Percentiles rank a stretch among this genome's conserved stretches.
phyloP scores from a whole-genome alignment of 805 yeast genomes.

The Kodamaea jinghongensis region DNA sequence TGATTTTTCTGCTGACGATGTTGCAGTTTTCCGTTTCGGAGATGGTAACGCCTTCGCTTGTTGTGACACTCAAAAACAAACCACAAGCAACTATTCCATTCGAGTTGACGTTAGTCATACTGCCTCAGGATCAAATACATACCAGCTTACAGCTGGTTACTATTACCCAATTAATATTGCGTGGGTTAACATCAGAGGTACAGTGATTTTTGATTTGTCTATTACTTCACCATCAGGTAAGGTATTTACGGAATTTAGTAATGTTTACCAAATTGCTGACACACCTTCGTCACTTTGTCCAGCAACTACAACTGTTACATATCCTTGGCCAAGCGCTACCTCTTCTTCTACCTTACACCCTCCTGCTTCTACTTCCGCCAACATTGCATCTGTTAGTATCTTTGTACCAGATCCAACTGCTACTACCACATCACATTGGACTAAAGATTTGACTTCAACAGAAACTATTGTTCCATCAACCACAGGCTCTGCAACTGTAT shows the following conservation, averaged over 20 bases:
- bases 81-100: too few species aligned
- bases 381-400: slow-evolving; percentile 8
- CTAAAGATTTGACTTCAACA: neutral
- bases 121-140: slow-evolving; percentile 15
- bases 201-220: neutral
- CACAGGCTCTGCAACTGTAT: too few species aligned
- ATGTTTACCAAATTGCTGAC: too few species aligned
- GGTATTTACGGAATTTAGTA: too few species aligned
- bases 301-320: slow-evolving; percentile 12
- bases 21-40: too few species aligned
- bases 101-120: too few species aligned
- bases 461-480: too few species aligned
- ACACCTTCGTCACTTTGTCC: too few species aligned
- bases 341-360: slow-evolving; percentile 7
- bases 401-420: slow-evolving; percentile 2
- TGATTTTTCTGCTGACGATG: too few species aligned
- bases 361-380: slow-evolving; percentile 6
- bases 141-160: slow-evolving; percentile 1
- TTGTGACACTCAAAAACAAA: too few species aligned
- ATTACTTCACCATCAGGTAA: too few species aligned
- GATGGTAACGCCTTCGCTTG: too few species aligned
- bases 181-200: neutral
- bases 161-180: slow-evolving; percentile 3
- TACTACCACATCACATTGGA: slow-evolving; percentile 7
- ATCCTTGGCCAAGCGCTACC: slow-evolving; percentile 10